These are phyloP conservation scores for Paramecium bursaria DNA, from an alignment of 73 alveolate genomes.

Conservation along the genomic window DNA sequence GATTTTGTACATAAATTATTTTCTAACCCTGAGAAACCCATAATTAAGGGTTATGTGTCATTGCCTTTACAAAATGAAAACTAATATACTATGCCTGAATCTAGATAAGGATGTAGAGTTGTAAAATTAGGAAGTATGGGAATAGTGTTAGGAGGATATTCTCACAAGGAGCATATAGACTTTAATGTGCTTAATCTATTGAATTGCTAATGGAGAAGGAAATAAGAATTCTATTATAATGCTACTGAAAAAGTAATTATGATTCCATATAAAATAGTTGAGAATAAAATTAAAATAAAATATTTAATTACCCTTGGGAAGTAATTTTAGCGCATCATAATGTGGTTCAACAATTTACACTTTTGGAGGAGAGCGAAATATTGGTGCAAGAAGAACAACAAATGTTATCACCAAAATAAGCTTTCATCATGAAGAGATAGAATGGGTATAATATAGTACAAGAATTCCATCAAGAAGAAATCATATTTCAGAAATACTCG, in stretches of 20 bases:
- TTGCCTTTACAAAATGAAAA: slow-evolving; percentile 2
- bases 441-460: neutral
- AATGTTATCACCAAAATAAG: neutral
- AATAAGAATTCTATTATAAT: slow-evolving; percentile 4
- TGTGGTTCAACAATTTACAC: slow-evolving; percentile 13
- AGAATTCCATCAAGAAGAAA: slow-evolving; percentile 26
- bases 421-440: neutral
- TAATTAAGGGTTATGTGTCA: neutral
- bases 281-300: neutral
- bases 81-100: slow-evolving; percentile 40
- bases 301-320: neutral
- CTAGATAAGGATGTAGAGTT: slow-evolving; percentile 21
- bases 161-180: slow-evolving; percentile 26
- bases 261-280: neutral
- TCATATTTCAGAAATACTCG: slow-evolving; percentile 13
- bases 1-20: neutral
- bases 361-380: slow-evolving; percentile 10
- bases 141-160: slow-evolving; percentile 24
- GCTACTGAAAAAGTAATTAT: no score
- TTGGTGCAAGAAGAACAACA: neutral
- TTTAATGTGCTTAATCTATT: neutral
- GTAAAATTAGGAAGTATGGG: neutral
- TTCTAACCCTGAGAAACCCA: neutral
- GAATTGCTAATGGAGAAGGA: slow-evolving; percentile 35
- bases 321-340: neutral